Evolutionary conservation across 2,329 filamentous ascomycete genomes (phyloP).

Genomic region (Canariomyces notabilis): DNA sequence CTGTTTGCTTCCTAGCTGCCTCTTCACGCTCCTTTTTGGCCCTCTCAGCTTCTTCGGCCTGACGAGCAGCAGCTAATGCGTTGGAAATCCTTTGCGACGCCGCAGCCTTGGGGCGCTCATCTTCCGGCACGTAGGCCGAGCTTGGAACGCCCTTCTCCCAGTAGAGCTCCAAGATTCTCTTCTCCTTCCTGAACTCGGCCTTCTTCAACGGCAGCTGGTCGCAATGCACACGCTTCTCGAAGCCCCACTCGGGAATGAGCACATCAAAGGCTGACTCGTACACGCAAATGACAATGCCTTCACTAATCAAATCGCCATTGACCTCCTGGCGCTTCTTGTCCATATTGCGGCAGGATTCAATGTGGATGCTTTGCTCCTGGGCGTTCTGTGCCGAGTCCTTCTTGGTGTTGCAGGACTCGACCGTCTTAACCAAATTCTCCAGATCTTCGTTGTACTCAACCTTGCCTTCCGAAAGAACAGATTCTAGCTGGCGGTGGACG

Average conservation of each 20-base stretch:
- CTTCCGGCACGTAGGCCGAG: slow-evolving; percentile 91
- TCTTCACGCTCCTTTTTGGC: slow-evolving; percentile 84
- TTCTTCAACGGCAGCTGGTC: slow-evolving; percentile 97
- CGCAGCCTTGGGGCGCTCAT: slow-evolving; percentile 85
- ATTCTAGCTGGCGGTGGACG: slow-evolving; percentile 90
- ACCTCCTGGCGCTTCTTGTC: slow-evolving; percentile 82
- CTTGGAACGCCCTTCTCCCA: slow-evolving; percentile 99
- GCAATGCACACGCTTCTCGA: slow-evolving; percentile 98
- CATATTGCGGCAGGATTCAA: slow-evolving; percentile 94
- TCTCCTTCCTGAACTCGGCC: slow-evolving; percentile 97
- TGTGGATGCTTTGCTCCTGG: slow-evolving; percentile 97
- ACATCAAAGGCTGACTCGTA: slow-evolving; percentile 99
- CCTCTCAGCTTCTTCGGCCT: slow-evolving; percentile 77
- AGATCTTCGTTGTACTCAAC: slow-evolving; percentile 85
- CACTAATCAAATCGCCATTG: slow-evolving; percentile 87
- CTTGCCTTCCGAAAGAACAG: slow-evolving; percentile 73
- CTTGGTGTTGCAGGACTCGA: slow-evolving; percentile 96
- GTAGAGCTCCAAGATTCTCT: slow-evolving; percentile 89
- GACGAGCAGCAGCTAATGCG: slow-evolving; percentile 68
- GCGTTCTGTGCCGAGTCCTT: slow-evolving; percentile 97
- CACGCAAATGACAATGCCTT: slow-evolving; percentile 93
- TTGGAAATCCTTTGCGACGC: slow-evolving; percentile 68
- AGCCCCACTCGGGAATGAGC: slow-evolving; percentile 94
- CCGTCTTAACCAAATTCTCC: slow-evolving; percentile 83
- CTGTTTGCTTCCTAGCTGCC: slow-evolving; percentile 85